Conservation (phyloP, 2,329 filamentous ascomycete species). For the Exophiala oligosperma region DNA sequence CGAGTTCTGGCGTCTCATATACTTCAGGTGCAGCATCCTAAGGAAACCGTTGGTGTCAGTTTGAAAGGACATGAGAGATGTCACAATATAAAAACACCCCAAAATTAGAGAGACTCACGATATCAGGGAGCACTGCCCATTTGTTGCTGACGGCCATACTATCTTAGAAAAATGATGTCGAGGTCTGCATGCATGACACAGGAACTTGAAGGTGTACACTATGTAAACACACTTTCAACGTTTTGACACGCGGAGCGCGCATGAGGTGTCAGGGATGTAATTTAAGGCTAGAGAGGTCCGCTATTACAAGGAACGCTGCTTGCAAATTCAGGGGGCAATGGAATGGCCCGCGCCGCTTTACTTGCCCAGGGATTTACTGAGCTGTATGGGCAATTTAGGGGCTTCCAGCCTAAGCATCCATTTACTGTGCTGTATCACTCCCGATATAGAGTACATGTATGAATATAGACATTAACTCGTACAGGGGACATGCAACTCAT, state of each 20-base stretch:
- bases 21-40: slow-evolving; percentile 91
- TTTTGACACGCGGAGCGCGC: too few relatives aligned
- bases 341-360: too few relatives aligned
- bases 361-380: too few relatives aligned
- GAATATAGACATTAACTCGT: too few relatives aligned
- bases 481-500: too few relatives aligned
- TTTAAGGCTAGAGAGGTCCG: not conserved
- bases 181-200: not conserved
- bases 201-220: too few relatives aligned
- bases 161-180: not conserved
- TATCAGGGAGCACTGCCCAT: slow-evolving; percentile 76
- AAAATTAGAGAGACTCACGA: slow-evolving; percentile 51
- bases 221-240: too few relatives aligned
- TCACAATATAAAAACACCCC: not conserved
- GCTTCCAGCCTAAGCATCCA: too few relatives aligned
- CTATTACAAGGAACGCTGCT: not conserved
- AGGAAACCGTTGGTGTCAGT: not conserved
- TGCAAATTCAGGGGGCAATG: not conserved
- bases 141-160: slow-evolving; percentile 75
- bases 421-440: too few relatives aligned
- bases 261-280: too few relatives aligned
- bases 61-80: slow-evolving; percentile 11
- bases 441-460: too few relatives aligned
- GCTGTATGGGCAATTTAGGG: too few relatives aligned
- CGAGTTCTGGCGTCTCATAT: slow-evolving; percentile 93